Evolutionary conservation across 2,329 filamentous ascomycete species (phyloP).

Genomic region (Geosmithia flava): DNA sequence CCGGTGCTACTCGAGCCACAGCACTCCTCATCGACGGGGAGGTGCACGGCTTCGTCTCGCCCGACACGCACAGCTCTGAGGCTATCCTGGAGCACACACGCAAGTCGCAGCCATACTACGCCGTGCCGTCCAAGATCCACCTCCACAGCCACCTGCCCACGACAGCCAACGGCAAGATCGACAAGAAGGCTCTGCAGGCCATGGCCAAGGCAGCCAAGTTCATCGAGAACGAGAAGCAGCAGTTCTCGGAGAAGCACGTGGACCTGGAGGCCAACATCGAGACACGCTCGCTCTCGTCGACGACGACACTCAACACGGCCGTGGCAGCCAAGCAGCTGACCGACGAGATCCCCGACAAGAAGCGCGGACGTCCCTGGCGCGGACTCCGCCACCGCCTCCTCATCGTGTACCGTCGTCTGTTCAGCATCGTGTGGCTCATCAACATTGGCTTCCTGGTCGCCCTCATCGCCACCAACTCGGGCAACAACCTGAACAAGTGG

Average conservation of each 20-base stretch:
- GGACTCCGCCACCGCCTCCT: constrained; percentile 31
- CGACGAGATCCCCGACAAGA: constrained; percentile 25
- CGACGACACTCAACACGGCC: constrained; percentile 15
- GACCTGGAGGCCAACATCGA: constrained; percentile 12
- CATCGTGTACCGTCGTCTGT: constrained; percentile 43
- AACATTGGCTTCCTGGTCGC: constrained; percentile 35
- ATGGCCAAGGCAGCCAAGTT: constrained; percentile 1
- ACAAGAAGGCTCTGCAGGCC: constrained; percentile 30
- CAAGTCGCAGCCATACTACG: constrained; percentile 39
- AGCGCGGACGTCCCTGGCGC: constrained; percentile 21
- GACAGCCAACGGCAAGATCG: constrained; percentile 43
- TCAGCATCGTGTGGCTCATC: constrained; percentile 35
- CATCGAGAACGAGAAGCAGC: neutral
- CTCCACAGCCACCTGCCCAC: constrained; percentile 30
- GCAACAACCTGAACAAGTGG: constrained; percentile 19
- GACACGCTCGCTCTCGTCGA: constrained; percentile 14
- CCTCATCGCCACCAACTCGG: constrained; percentile 21
- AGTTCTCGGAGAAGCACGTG: constrained; percentile 2
- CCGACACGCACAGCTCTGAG: constrained; percentile 17
- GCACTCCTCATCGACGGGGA: constrained; percentile 11
- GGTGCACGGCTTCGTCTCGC: constrained; percentile 38
- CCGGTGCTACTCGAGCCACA: constrained; percentile 16
- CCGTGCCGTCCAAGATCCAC: constrained; percentile 33
- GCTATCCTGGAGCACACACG: constrained; percentile 26
- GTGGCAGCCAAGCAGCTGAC: constrained; percentile 10